phyloP scores from a whole-genome alignment of 805 yeast species.

The Metschnikowia continentalis region DNA sequence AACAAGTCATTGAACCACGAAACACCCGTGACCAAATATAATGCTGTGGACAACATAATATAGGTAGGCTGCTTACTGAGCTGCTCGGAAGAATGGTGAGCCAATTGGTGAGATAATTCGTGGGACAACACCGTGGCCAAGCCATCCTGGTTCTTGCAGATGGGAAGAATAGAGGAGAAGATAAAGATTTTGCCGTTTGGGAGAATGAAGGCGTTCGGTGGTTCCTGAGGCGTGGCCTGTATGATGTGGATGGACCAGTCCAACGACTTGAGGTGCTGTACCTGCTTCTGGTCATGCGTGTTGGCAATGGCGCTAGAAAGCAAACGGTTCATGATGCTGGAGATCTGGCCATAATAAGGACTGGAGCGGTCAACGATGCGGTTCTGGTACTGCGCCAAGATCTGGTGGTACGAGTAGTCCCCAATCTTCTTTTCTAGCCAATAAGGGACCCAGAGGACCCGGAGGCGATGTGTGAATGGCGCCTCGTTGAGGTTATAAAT shows the following conservation, averaged over 20 bases:
- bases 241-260: slow-evolving; percentile 79
- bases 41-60: slow-evolving; percentile 45
- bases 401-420: slow-evolving; percentile 55
- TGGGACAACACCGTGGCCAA: slow-evolving; percentile 93
- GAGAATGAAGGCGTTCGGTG: slow-evolving; percentile 94
- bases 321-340: slow-evolving; percentile 59
- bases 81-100: slow-evolving; percentile 85
- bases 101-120: slow-evolving; percentile 91
- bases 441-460: slow-evolving; percentile 70
- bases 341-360: slow-evolving; percentile 55
- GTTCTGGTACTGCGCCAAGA: slow-evolving; percentile 50
- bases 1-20: slow-evolving; percentile 49
- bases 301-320: slow-evolving; percentile 50
- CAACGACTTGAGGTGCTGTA: slow-evolving; percentile 32
- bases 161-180: slow-evolving; percentile 69
- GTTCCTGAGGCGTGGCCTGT: slow-evolving; percentile 50
- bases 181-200: slow-evolving; percentile 97
- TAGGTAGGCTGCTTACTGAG: slow-evolving; percentile 74
- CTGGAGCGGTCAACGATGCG: slow-evolving; percentile 58
- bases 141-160: slow-evolving; percentile 82
- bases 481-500: slow-evolving; percentile 61
- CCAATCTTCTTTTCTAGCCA: slow-evolving; percentile 64
- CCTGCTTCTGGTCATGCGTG: slow-evolving; percentile 30
- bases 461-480: slow-evolving; percentile 68
- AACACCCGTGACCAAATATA: slow-evolving; percentile 60